These are phyloP conservation scores for Pelargonium hybrid DNA, from an alignment of 441 rosid genomes.

Conservation along the genomic window DNA sequence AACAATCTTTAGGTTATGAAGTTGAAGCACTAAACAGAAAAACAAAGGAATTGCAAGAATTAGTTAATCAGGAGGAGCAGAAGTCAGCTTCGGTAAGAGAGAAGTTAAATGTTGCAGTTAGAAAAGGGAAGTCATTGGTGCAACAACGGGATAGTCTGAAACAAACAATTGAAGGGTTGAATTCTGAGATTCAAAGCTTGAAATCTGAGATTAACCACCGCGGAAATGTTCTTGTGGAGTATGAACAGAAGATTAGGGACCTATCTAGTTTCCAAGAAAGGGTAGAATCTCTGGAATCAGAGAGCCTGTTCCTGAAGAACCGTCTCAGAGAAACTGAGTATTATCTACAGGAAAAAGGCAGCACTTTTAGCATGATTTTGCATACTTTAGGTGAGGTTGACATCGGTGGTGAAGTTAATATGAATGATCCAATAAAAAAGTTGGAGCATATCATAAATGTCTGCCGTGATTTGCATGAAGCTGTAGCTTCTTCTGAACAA, in stretches of 20 bases:
- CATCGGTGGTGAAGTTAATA: conserved; percentile 46
- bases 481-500: conserved; percentile 54
- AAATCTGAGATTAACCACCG: conserved; percentile 54
- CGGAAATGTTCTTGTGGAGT: conserved; percentile 44
- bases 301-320: conserved; percentile 47
- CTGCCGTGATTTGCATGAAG: conserved; percentile 49
- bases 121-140: conserved; percentile 96
- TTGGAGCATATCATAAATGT: conserved; percentile 44
- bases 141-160: conserved; percentile 82
- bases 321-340: conserved; percentile 54
- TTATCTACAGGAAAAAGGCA: conserved; percentile 55
- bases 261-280: conserved; percentile 45
- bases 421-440: conserved; percentile 53
- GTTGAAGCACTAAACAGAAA: conserved; percentile 51
- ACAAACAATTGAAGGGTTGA: conserved; percentile 69
- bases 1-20: conserved; percentile 50
- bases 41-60: conserved; percentile 52
- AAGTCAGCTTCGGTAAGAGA: conserved; percentile 74
- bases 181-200: conserved; percentile 45
- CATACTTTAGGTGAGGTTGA: conserved; percentile 46
- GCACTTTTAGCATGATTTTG: conserved; percentile 36
- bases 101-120: conserved; percentile 87
- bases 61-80: conserved; percentile 78
- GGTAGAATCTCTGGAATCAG: conserved; percentile 56
- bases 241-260: conserved; percentile 54